These are phyloP conservation scores for Pyronema omphalodes DNA, from an alignment of 495 filamentous ascomycete genomes.

Conservation along the genomic window DNA sequence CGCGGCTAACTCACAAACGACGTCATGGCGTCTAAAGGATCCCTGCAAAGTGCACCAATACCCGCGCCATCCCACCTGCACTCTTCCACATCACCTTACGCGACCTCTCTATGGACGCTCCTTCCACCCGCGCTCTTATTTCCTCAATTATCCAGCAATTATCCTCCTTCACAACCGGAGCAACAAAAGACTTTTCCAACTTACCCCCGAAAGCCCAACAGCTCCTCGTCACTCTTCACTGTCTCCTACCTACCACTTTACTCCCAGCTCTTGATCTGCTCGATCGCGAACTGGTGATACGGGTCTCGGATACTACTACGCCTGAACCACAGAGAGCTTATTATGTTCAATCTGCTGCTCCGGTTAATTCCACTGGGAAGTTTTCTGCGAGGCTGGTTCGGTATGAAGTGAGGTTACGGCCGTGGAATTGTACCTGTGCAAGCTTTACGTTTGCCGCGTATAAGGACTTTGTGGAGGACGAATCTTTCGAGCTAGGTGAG, in stretches of 20 bases:
- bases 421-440: conserved; percentile 86
- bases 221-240: conserved; percentile 36
- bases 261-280: conserved; percentile 49
- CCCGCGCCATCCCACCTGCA: conserved; percentile 22
- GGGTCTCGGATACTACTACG: conserved; percentile 8
- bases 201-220: conserved; percentile 22
- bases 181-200: background rate
- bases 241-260: conserved; percentile 35
- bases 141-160: conserved; percentile 1
- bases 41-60: background rate
- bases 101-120: conserved; percentile 9
- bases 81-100: conserved; percentile 35
- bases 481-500: background rate
- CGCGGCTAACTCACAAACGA: too few species aligned
- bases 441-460: conserved; percentile 54
- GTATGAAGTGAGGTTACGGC: conserved; percentile 52
- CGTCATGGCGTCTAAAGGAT: too few species aligned
- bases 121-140: conserved; percentile 45
- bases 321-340: background rate
- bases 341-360: background rate
- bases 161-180: conserved; percentile 1
- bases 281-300: conserved; percentile 41
- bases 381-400: background rate
- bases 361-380: background rate
- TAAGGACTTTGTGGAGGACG: background rate